phyloP scores from a whole-genome alignment of 495 filamentous ascomycete species.

The Xylaria acuta region DNA sequence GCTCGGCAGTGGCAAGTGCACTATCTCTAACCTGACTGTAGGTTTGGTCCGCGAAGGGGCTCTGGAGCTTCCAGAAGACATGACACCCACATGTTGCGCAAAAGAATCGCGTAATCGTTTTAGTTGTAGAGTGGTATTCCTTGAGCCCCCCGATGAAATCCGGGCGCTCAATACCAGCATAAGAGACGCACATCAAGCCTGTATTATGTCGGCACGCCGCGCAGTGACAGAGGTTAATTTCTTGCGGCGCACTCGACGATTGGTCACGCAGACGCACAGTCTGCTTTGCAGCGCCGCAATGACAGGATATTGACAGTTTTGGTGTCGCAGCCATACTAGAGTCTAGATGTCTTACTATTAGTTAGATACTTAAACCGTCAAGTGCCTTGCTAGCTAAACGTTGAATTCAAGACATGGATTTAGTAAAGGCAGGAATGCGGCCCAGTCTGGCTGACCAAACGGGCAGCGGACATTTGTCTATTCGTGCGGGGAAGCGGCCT shows the following conservation, averaged over 20 bases:
- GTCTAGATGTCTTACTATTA: not conserved
- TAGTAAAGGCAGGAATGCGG: not conserved
- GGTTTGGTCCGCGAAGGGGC: not conserved
- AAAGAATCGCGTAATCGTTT: slow-evolving; percentile 61
- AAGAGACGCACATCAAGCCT: slow-evolving; percentile 64
- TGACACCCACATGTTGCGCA: slow-evolving; percentile 74
- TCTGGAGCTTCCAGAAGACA: slow-evolving; percentile 49
- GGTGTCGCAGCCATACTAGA: not conserved
- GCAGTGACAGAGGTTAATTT: slow-evolving; percentile 68
- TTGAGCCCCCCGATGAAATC: slow-evolving; percentile 47
- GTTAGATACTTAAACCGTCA: not conserved
- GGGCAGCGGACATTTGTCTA: not conserved
- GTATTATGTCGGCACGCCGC: slow-evolving; percentile 63
- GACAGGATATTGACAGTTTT: slow-evolving; percentile 53
- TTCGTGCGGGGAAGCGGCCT: slow-evolving; percentile 8
- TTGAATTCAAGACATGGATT: not conserved
- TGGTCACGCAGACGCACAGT: slow-evolving; percentile 46
- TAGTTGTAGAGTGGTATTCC: slow-evolving; percentile 48
- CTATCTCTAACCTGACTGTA: slow-evolving; percentile 26
- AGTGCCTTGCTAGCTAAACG: not conserved
- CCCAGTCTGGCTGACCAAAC: not conserved
- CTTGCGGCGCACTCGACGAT: slow-evolving; percentile 30
- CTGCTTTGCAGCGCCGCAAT: slow-evolving; percentile 59
- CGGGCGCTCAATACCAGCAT: slow-evolving; percentile 47
- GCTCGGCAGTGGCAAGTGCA: not conserved